Evolutionary conservation across 2,329 filamentous ascomycete species (phyloP), one percentile per base, ranked within the genome.

Genomic region (Aspergillus ochraceoroseus): DNA sequence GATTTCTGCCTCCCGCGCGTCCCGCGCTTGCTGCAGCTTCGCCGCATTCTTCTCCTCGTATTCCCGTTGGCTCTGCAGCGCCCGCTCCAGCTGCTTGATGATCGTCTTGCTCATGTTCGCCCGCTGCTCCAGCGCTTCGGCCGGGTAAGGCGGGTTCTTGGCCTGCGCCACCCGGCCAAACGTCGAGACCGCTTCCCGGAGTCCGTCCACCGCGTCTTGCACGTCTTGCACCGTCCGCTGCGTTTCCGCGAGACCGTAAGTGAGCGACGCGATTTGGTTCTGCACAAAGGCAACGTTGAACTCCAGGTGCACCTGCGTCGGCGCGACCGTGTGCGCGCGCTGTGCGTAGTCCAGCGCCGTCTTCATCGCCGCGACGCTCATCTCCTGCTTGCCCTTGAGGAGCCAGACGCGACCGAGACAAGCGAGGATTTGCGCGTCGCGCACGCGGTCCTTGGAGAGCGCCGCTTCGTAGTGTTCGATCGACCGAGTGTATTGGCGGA

Each of bases 241-340:
- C 4, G 78, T 77, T 60, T 95, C 87, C 4, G 78, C 73, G 38
- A 95, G 72, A 23, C 71, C 74, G 64, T 87, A 83, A 39, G 95
- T 80, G 19, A 85, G 79, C 31, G 84, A 83, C 13, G 90, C 90
- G 39, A 96, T 81, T 63, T 95, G 89, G 48, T 95, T 94, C 61
- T 96, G 92, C 18, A 96, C 87, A 59, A 95, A 98, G 0, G 92
- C 92, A 18, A 98, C 86, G 58, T 98, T 98, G 76, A 98, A 98
- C 63, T 92, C 87, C 64, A 92, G 87, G 65, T 95, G 87, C 19
- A 89, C 75, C 55, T 94, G 87, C 3, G 92, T 85, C 0, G 88
- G 85, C 1, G 85, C 81, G 39, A 85, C 77, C 40, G 80, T 77
- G 12, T 94, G 77, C 17, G 90, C 87, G 17, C 76, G 75, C 44